Base-by-base conservation (phyloP, 306 rosid species). In the Cucurbita maxima region DNA sequence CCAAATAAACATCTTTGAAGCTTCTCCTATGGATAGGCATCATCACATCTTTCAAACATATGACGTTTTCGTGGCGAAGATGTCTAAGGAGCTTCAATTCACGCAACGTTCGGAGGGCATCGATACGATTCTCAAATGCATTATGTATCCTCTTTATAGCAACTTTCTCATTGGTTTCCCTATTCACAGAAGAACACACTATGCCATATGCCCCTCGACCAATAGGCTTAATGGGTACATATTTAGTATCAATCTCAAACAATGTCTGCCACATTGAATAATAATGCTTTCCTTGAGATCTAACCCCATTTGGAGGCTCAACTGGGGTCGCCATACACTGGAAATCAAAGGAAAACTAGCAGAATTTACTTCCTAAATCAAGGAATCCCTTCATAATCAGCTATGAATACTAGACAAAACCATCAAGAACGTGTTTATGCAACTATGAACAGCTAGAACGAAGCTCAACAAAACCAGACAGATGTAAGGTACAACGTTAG, bases 161-260 rank as follows among this genome's bases (percentile, higher is more conserved):
- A 61, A 90, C 96, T 74, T 84, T 90, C 81, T 90, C 98, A 25
- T 88, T 86, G 53, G 88, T 85, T 48, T 90, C 98, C 52, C 84
- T 82, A 64, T 90, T 92, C 47, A 87, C 87, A 22, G 98, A 90
- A 55, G 98, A 92, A 72, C 98, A 92, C 47, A 92, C 98, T 41
- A 92, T 80, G 10, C 98, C 98, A 48, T 92, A 92, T 0, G 98
- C 92, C 38, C 98, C 98, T 20, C 96, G 87, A 19, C 98, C 98
- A 44, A 92, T 87, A 0, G 98, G 98, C 84, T 92, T 92, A 74
- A 92, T 92, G 19, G 98, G 98, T 20, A 87, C 89, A 62, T 92
- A 92, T 75, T 90, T 92, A 0, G 89, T 88, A 58, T 92, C 98
- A 72, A 92, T 86, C 88, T 92, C 98, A 75, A 92, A 92, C 78